phyloP scores from a whole-genome alignment of 2,329 filamentous ascomycete species.

The Aspergillus sergii region DNA sequence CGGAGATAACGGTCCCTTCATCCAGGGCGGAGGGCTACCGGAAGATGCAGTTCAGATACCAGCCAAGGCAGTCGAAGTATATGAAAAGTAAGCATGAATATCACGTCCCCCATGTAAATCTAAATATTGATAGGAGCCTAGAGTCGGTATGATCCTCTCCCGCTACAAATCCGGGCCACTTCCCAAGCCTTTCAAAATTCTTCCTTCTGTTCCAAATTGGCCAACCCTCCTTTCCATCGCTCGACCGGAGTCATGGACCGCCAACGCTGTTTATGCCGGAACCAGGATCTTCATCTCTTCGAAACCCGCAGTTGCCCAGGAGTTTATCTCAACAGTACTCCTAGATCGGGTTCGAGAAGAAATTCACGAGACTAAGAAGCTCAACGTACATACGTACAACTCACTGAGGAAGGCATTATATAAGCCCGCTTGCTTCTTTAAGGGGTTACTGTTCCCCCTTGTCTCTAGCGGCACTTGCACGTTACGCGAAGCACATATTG shows the following conservation, averaged over 20 bases:
- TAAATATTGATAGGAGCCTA: conserved; percentile 38
- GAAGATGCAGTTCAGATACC: conserved; percentile 86
- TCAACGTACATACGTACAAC: conserved; percentile 95
- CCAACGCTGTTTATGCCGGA: conserved; percentile 83
- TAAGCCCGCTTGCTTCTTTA: conserved; percentile 95
- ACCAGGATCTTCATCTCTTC: conserved; percentile 90
- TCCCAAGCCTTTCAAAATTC: conserved; percentile 95
- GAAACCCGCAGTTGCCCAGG: conserved; percentile 76
- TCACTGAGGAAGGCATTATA: conserved; percentile 89
- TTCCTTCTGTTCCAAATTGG: conserved; percentile 91
- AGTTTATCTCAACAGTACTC: conserved; percentile 84
- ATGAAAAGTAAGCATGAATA: conserved; percentile 67
- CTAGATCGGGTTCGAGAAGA: conserved; percentile 90
- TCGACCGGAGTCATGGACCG: conserved; percentile 75
- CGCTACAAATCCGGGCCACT: conserved; percentile 96
- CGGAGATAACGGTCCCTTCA: conserved; percentile 41
- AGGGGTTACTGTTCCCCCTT: conserved; percentile 90
- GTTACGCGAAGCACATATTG: conserved; percentile 85
- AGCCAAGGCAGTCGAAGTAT: conserved; percentile 90
- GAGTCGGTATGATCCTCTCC: conserved; percentile 82
- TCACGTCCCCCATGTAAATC: not conserved
- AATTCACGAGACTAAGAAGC: conserved; percentile 89
- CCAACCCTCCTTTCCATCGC: conserved; percentile 84
- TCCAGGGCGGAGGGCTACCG: conserved; percentile 59
- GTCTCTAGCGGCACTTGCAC: conserved; percentile 86